These are phyloP conservation scores for Chamaecrista fasciculata DNA, from an alignment of 306 rosid species.

Conservation along the genomic window DNA sequence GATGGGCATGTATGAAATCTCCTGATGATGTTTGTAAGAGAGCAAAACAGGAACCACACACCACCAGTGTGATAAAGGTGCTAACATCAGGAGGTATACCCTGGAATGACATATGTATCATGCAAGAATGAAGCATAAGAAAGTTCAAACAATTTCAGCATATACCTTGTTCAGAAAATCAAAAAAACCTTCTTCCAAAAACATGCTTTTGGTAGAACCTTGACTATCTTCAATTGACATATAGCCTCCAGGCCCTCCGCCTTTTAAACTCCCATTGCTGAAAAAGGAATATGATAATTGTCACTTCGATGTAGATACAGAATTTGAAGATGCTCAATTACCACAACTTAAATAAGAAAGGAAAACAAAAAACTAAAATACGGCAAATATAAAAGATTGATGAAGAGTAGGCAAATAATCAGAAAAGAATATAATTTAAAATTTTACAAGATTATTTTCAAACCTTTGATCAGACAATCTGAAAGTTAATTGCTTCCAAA, in stretches of 20 bases:
- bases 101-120: slow-evolving; percentile 9
- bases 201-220: slow-evolving; percentile 51
- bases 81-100: slow-evolving; percentile 24
- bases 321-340: slow-evolving; percentile 14
- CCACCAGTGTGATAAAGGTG: not conserved
- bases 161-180: slow-evolving; percentile 78
- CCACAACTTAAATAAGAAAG: not conserved
- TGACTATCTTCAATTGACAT: slow-evolving; percentile 69
- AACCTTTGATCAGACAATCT: slow-evolving; percentile 78
- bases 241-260: slow-evolving; percentile 74
- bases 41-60: not conserved
- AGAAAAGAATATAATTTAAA: not conserved
- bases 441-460: slow-evolving; percentile 25
- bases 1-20: no score
- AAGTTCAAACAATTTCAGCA: slow-evolving; percentile 20
- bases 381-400: slow-evolving; percentile 19
- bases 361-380: not conserved
- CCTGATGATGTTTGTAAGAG: not conserved
- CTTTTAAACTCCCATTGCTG: slow-evolving; percentile 55
- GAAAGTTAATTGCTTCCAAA: slow-evolving; percentile 86
- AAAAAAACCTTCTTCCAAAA: slow-evolving; percentile 81
- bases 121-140: slow-evolving; percentile 24
- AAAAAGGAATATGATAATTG: slow-evolving; percentile 30
- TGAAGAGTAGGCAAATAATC: slow-evolving; percentile 9
- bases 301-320: slow-evolving; percentile 2